These are phyloP conservation scores for Mimosa bimucronata DNA, from an alignment of 306 rosid genomes.

Conservation along the genomic window DNA sequence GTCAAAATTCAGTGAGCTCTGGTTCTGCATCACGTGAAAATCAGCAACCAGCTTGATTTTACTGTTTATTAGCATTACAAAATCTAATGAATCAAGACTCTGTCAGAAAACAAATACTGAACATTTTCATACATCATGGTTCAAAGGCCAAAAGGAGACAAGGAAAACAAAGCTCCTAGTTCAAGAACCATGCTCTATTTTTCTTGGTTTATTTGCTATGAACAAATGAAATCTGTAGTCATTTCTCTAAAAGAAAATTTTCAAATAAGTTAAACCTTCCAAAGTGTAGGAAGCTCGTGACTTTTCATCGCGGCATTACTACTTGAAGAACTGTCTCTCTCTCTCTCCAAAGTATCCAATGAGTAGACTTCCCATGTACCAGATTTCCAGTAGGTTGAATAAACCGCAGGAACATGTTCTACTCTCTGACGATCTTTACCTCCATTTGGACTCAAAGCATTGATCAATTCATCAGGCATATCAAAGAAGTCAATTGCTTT, in stretches of 20 bases:
- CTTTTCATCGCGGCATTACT: slow-evolving; percentile 29
- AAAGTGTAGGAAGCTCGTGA: slow-evolving; percentile 33
- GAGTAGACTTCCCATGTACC: slow-evolving; percentile 70
- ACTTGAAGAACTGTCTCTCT: slow-evolving; percentile 35
- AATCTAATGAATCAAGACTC: not conserved
- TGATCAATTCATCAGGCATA: slow-evolving; percentile 64
- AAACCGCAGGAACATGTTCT: slow-evolving; percentile 57
- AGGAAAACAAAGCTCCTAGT: not conserved
- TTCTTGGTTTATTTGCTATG: slow-evolving; percentile 24
- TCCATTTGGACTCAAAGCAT: slow-evolving; percentile 44
- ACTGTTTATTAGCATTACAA: not conserved
- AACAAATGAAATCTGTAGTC: not conserved
- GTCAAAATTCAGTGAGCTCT: not conserved
- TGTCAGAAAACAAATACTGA: slow-evolving; percentile 4
- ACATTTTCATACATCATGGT: slow-evolving; percentile 29
- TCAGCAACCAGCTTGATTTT: not conserved
- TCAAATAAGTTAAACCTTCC: slow-evolving; percentile 48
- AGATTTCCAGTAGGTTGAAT: slow-evolving; percentile 60
- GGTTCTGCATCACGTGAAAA: no score
- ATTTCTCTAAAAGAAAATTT: not conserved
- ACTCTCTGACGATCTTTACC: slow-evolving; percentile 59
- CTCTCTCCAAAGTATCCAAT: slow-evolving; percentile 44
- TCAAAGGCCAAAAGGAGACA: not conserved
- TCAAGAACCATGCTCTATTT: slow-evolving; percentile 13
- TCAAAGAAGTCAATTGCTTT: slow-evolving; percentile 67